Evolutionary conservation across 768 basidiomycete genomes (phyloP), one percentile per base, ranked within the genome.

Genomic region (Mycena filopes): DNA sequence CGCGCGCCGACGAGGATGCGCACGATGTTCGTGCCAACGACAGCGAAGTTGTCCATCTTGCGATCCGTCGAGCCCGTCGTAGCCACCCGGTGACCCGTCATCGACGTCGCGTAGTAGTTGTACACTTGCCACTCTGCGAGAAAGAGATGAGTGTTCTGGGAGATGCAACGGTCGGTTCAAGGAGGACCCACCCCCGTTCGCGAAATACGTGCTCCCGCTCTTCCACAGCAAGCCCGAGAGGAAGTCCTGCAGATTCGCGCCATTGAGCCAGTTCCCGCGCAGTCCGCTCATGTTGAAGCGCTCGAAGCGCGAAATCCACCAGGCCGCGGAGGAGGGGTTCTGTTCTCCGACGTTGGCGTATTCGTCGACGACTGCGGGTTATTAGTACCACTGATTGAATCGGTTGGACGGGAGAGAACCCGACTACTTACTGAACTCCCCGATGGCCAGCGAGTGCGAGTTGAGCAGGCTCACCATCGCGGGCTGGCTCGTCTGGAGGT

Each of bases 221-320:
- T 72, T 72, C 66, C 71, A 65, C 8, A 72, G 53, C 15, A 72
- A 20, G 9, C 67, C 67, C 12, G 67, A 58, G 15, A 71, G 55
- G 53, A 62, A 69, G 48, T 71, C 70, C 33, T 71, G 67, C 38
- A 71, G 53, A 26, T 66, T 59, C 15, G 65, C 66, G 15, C 70
- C 70, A n/a, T 4, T 33, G 45, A 67, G 59, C 70, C 70, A 71
- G 53, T 71, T 71, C 51, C 70, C 68, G 43, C 70, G 70, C 33
- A 71, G 50, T 10, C 70, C 70, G 9, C 54, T 64, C 49, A 69
- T 69, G 45, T 71, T 69, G 55, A 49, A 71, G 0, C 70, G 68
- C 62, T 71, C 70, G 23, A 71, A 68, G 18, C 70, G 65, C 23
- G 70, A 45, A 38, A 71, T 71, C 70, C 70, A 71, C 70, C 70